Evolutionary conservation across 2,329 filamentous ascomycete species (phyloP).

Genomic region (Diaporthe batatas): DNA sequence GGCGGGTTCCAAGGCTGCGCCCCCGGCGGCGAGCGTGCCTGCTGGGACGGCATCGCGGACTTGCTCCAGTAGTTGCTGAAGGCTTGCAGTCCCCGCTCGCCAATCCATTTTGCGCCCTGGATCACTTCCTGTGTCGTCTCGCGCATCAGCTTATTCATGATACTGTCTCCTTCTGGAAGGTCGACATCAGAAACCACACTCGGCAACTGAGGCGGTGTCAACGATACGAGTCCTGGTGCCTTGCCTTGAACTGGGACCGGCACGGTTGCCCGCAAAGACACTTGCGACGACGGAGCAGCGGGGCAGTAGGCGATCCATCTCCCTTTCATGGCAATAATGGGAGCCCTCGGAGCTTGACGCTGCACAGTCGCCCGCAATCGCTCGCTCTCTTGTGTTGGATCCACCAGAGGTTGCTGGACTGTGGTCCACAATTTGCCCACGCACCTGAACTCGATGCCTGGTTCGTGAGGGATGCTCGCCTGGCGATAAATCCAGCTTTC

Average conservation of each 20-base stretch:
- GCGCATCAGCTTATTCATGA: slow-evolving; percentile 82
- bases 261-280: slow-evolving; percentile 76
- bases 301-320: slow-evolving; percentile 85
- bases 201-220: slow-evolving; percentile 78
- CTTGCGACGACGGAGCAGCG: slow-evolving; percentile 77
- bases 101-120: slow-evolving; percentile 80
- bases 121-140: slow-evolving; percentile 85
- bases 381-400: slow-evolving; percentile 62
- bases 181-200: slow-evolving; percentile 76
- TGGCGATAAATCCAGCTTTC: slow-evolving; percentile 85
- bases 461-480: slow-evolving; percentile 57
- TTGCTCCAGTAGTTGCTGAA: slow-evolving; percentile 87
- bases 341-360: slow-evolving; percentile 65
- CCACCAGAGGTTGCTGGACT: slow-evolving; percentile 73
- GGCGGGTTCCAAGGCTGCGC: slow-evolving; percentile 63
- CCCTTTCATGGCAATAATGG: slow-evolving; percentile 77
- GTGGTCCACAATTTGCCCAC: slow-evolving; percentile 94
- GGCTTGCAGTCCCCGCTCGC: slow-evolving; percentile 81
- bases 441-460: slow-evolving; percentile 68
- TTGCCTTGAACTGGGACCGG: slow-evolving; percentile 68
- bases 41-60: slow-evolving; percentile 58
- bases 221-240: slow-evolving; percentile 68
- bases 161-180: slow-evolving; percentile 77
- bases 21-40: slow-evolving; percentile 59
- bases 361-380: slow-evolving; percentile 54